Conservation (phyloP, 2,329 filamentous ascomycete species). For the Hypoxylon sp. region DNA sequence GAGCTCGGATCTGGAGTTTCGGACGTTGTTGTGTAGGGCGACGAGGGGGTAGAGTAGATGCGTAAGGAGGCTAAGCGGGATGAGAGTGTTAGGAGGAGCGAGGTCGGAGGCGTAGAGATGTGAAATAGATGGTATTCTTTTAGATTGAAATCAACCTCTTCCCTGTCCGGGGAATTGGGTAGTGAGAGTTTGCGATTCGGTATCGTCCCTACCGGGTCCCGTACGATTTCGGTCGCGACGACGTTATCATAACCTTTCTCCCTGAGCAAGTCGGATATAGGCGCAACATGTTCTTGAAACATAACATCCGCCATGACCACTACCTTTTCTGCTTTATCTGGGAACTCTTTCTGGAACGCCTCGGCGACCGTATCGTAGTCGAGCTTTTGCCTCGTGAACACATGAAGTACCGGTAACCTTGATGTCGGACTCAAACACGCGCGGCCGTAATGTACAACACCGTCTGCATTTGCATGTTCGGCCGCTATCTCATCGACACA, state of each 20-base stretch:
- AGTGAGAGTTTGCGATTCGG: constrained; percentile 81
- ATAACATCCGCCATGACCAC: constrained; percentile 92
- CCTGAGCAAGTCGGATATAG: constrained; percentile 68
- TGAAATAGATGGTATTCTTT: constrained; percentile 84
- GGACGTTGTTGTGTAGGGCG: constrained; percentile 63
- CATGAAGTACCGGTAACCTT: constrained; percentile 87
- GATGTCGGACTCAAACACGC: constrained; percentile 93
- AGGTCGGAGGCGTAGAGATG: constrained; percentile 83
- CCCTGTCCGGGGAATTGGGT: constrained; percentile 39
- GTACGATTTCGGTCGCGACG: constrained; percentile 78
- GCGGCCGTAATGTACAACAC: constrained; percentile 93
- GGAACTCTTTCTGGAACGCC: constrained; percentile 79
- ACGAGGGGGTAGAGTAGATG: constrained; percentile 75
- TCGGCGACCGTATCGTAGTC: constrained; percentile 70
- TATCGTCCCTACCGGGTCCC: constrained; percentile 83
- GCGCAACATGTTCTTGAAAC: constrained; percentile 80
- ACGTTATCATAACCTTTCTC: constrained; percentile 78
- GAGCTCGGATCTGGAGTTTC: constrained; percentile 57
- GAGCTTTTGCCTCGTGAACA: constrained; percentile 84
- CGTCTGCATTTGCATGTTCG: constrained; percentile 91
- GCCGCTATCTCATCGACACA: constrained; percentile 98
- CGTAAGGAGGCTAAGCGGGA: constrained; percentile 84
- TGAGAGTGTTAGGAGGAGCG: constrained; percentile 88
- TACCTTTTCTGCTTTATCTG: constrained; percentile 73
- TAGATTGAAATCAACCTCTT: constrained; percentile 63